These are phyloP conservation scores for Blumeriella jaapii DNA, from an alignment of 2,329 filamentous ascomycete species.

Conservation along the genomic window DNA sequence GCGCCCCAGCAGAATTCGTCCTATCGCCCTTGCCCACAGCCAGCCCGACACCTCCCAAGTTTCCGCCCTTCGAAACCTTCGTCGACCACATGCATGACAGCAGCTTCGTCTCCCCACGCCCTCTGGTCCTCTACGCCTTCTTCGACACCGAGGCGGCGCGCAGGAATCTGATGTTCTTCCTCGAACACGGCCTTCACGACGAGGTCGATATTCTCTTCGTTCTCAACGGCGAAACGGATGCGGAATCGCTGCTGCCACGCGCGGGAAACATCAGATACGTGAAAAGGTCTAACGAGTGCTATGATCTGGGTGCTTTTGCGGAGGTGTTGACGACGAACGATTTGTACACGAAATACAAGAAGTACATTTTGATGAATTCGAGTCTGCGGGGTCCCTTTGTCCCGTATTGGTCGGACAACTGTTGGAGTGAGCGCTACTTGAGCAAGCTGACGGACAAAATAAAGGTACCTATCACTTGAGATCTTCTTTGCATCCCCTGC, in stretches of 20 bases:
- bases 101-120: constrained; percentile 9
- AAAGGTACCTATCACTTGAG: constrained; percentile 18
- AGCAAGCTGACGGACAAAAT: constrained; percentile 15
- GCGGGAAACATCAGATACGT: constrained; percentile 17
- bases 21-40: too few relatives aligned
- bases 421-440: constrained; percentile 24
- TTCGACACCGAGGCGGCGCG: constrained; percentile 18
- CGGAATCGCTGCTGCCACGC: constrained; percentile 12
- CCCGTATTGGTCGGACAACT: constrained; percentile 19
- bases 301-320: constrained; percentile 21
- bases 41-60: not conserved
- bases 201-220: constrained; percentile 24
- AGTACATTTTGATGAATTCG: constrained; percentile 23
- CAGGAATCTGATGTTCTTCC: constrained; percentile 21
- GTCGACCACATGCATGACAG: not conserved
- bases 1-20: too few relatives aligned
- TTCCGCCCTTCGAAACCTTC: not conserved
- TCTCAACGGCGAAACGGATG: constrained; percentile 21
- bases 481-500: too few relatives aligned
- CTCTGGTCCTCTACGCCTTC: constrained; percentile 23
- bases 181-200: constrained; percentile 21
- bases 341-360: constrained; percentile 21
- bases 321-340: constrained; percentile 20
- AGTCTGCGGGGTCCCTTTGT: constrained; percentile 24
- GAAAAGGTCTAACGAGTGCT: constrained; percentile 21